Percentiles rank a stretch among this genome's conserved stretches.
phyloP scores from a whole-genome alignment of 495 filamentous ascomycete genomes.

The Echria macrotheca region DNA sequence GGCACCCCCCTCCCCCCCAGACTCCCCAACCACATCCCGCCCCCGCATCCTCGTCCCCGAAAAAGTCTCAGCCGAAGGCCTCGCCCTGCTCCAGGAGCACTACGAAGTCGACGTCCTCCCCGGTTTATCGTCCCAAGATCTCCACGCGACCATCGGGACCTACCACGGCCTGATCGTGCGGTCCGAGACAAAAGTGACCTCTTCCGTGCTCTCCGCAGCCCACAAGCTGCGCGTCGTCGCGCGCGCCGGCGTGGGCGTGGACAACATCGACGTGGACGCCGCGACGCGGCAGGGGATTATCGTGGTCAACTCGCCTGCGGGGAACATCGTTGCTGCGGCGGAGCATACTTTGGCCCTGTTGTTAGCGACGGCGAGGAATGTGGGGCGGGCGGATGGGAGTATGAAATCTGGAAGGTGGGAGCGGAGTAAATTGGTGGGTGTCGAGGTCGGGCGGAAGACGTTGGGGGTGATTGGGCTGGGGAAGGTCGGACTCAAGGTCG shows the following conservation, averaged over 20 bases:
- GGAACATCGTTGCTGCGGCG: slow-evolving; percentile 67
- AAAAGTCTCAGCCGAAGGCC: slow-evolving; percentile 67
- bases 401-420: slow-evolving; percentile 64
- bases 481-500: slow-evolving; percentile 68
- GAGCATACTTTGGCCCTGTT: slow-evolving; percentile 65
- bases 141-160: slow-evolving; percentile 52
- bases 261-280: slow-evolving; percentile 65
- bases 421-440: slow-evolving; percentile 59
- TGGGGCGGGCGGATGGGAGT: slow-evolving; percentile 53
- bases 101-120: slow-evolving; percentile 55
- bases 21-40: slow-evolving; percentile 10
- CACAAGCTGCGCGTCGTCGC: slow-evolving; percentile 64
- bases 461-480: slow-evolving; percentile 64
- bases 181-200: slow-evolving; percentile 66
- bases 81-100: slow-evolving; percentile 48
- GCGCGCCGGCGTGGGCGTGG: slow-evolving; percentile 67
- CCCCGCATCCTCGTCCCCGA: slow-evolving; percentile 65
- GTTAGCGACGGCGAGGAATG: slow-evolving; percentile 59
- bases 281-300: slow-evolving; percentile 63
- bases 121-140: slow-evolving; percentile 48
- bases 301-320: slow-evolving; percentile 63
- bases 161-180: slow-evolving; percentile 68
- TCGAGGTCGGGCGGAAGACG: slow-evolving; percentile 66
- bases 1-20: slow-evolving; percentile 21
- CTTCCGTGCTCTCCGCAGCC: slow-evolving; percentile 51